A percentile compares a stretch with the other conserved stretches of the same genome.
phyloP scores from a whole-genome alignment of 2,329 filamentous ascomycete genomes.

The Albifimbria verrucaria region DNA sequence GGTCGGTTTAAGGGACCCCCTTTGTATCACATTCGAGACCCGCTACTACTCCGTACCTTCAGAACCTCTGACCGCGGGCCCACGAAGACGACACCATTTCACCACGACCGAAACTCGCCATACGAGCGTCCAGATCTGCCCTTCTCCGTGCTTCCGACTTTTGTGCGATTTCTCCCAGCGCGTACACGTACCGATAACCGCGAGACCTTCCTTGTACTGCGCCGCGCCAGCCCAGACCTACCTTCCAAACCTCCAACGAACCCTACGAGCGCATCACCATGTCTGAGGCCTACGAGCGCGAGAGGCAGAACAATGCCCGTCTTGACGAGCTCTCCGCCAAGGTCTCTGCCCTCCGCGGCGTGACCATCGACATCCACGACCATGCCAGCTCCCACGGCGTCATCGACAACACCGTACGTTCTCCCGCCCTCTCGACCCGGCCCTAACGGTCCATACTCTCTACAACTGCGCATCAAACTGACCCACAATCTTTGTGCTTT shows the following conservation, averaged over 20 bases:
- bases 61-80: no score
- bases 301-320: conserved; percentile 90
- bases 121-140: no score
- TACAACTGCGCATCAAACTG: neutral
- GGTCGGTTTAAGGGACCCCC: no score
- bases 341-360: conserved; percentile 85
- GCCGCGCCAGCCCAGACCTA: no score
- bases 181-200: no score
- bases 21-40: neutral
- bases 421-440: neutral
- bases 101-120: no score
- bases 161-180: no score
- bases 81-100: no score
- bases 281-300: conserved; percentile 76
- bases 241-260: neutral
- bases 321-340: conserved; percentile 88
- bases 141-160: no score
- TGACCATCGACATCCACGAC: conserved; percentile 98
- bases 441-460: conserved; percentile 8
- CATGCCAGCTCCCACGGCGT: conserved; percentile 84
- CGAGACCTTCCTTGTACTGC: no score
- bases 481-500: conserved; percentile 3
- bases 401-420: conserved; percentile 77
- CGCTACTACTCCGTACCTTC: no score
- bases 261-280: conserved; percentile 36